Evolutionary conservation across 768 basidiomycete species (phyloP).

Genomic region (Serendipita vermifera): DNA sequence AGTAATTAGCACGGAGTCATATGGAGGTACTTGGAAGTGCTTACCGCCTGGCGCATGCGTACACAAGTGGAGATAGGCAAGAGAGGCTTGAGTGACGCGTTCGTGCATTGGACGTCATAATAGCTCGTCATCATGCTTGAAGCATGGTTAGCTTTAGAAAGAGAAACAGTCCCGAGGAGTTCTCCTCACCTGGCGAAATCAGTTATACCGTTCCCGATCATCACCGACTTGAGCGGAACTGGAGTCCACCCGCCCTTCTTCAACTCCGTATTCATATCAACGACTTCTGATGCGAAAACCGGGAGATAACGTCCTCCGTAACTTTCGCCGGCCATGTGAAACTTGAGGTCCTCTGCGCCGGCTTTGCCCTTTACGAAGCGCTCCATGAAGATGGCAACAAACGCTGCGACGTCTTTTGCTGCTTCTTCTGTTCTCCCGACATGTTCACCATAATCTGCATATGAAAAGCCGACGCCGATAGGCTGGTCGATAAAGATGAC

Average conservation of each 20-base stretch:
- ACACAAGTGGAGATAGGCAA: conserved; percentile 16
- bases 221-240: conserved; percentile 36
- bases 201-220: conserved; percentile 52
- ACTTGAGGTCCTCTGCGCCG: conserved; percentile 25
- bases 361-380: conserved; percentile 61
- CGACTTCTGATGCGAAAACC: conserved; percentile 61
- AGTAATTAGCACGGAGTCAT: background rate
- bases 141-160: conserved; percentile 12
- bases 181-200: conserved; percentile 35
- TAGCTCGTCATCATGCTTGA: conserved; percentile 29
- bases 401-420: conserved; percentile 59
- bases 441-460: conserved; percentile 53
- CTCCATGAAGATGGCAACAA: conserved; percentile 68
- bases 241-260: conserved; percentile 59
- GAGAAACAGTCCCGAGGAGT: background rate
- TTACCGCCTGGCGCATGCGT: conserved; percentile 9
- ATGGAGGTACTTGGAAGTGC: background rate
- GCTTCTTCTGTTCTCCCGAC: conserved; percentile 71
- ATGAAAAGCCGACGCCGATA: conserved; percentile 57
- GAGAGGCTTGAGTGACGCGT: conserved; percentile 37
- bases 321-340: conserved; percentile 61
- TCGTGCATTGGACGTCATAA: conserved; percentile 44
- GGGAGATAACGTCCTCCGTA: conserved; percentile 65
- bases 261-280: conserved; percentile 55
- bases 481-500: conserved; percentile 55